Evolutionary conservation across 169 alveolate species (phyloP), one percentile per base, ranked within the genome.

Genomic region (Plasmodium sp.): DNA sequence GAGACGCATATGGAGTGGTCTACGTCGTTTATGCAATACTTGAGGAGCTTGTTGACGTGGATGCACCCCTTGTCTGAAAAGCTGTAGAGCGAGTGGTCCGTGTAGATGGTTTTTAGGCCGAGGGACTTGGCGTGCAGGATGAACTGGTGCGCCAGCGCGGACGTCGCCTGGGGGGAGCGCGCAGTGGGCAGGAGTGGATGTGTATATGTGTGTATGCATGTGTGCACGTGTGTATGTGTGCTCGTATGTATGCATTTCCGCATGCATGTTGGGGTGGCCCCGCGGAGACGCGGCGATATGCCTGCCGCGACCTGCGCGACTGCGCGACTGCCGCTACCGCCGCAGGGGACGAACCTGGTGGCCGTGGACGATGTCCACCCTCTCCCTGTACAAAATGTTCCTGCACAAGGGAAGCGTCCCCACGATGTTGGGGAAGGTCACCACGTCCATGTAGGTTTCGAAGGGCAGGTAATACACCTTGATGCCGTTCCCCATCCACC

Each of bases 81-180:
- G 56, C 99, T 99, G 96, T 98, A 99, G 83, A 99, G 97, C n/a
- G 99, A 98, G 97, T 99, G 99, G 94, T 99, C 99, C 10, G 99
- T 99, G 96, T 98, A 99, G 27, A 99, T 99, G 1, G 98, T 96
- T 85, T 98, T 97, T 90, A 90, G 86, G 9, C 97, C 97, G 83
- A 96, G 45, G 16, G 96, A 27, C 73, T 79, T 93, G 6, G 96
- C 97, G 31, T 62, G 92, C 43, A 73, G 34, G 39, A 82, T 92
- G 45, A 96, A 91, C 58, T 95, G 96, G 31, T 83, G 95, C 41
- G 95, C 92, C 41, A 91, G 43, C 18, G 92, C 22, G 6, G 95
- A 91, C 3, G 92, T 82, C 14, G 95, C 95, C 95, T 91, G 82
- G 36, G 31, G 31, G 67, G 16, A 14, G 27, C 27, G 27, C 27